phyloP scores from a whole-genome alignment of 306 rosid genomes.

The Fagus sylvatica region DNA sequence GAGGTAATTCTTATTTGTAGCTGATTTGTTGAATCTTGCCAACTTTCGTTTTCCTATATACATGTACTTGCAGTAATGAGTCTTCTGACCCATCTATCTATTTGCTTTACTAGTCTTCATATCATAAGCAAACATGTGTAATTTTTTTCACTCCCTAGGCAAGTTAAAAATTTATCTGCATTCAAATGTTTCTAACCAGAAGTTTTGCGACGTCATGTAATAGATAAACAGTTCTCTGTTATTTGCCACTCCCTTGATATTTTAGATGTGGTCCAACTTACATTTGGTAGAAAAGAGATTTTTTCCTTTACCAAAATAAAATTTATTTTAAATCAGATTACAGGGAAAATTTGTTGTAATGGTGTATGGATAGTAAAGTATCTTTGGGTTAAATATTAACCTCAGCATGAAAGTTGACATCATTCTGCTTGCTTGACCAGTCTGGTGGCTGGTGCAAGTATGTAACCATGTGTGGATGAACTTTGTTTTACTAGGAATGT shows the following conservation, averaged over 20 bases:
- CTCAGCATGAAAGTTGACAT: neutral
- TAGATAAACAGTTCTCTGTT: neutral
- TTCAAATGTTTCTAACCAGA: neutral
- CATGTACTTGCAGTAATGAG: neutral
- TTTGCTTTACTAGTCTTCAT: neutral
- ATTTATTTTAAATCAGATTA: neutral
- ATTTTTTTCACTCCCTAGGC: neutral
- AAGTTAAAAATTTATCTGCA: neutral
- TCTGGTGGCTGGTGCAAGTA: neutral
- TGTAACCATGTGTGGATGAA: neutral
- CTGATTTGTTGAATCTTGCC: neutral
- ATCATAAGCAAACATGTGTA: neutral
- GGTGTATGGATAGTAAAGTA: neutral
- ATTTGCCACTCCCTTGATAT: neutral
- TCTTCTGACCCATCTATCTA: neutral
- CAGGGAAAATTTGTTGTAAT: neutral
- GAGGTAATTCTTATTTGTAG: slow-evolving; percentile 46
- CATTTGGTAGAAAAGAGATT: neutral
- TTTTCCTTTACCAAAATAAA: neutral
- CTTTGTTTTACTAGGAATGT: neutral
- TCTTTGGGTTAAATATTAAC: neutral
- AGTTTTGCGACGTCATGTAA: neutral
- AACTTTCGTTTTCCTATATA: neutral
- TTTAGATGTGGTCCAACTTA: neutral
- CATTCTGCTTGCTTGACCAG: neutral